Percentiles rank a stretch among this genome's conserved stretches.
phyloP scores from a whole-genome alignment of 1,139 yeast genomes.

The Entelexis sorbosivorans region DNA sequence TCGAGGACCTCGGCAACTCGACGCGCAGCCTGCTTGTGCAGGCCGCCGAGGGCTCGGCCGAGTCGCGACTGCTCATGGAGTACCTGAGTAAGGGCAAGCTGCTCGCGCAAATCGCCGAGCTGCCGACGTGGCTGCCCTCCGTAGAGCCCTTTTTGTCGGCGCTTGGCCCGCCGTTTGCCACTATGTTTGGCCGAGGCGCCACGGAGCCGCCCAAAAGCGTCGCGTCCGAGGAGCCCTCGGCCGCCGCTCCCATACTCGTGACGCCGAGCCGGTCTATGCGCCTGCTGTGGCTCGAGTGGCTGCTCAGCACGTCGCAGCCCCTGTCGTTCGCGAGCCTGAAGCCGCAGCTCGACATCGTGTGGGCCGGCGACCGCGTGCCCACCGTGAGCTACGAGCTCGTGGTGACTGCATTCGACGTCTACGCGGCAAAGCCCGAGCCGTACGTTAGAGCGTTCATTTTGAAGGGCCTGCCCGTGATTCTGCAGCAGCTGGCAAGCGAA shows the following conservation, averaged over 20 bases:
- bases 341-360: conserved; percentile 26
- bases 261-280: conserved; percentile 25
- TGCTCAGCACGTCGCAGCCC: conserved; percentile 25
- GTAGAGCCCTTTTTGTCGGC: neutral
- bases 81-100: neutral
- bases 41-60: conserved; percentile 17
- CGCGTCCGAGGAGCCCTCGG: neutral
- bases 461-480: conserved; percentile 20
- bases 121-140: neutral
- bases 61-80: conserved; percentile 13
- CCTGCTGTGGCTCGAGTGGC: conserved; percentile 30
- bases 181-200: neutral
- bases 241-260: neutral
- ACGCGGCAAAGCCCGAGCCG: conserved; percentile 22
- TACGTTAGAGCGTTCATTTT: conserved; percentile 24
- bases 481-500: conserved; percentile 10
- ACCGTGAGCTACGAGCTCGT: conserved; percentile 28
- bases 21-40: conserved; percentile 11
- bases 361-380: conserved; percentile 27
- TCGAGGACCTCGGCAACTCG: neutral
- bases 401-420: conserved; percentile 31
- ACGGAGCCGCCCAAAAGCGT: conserved; percentile 1
- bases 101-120: neutral
- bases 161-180: neutral
- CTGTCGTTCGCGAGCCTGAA: conserved; percentile 23